Evolutionary conservation across 345 rosid genomes (phyloP).

Genomic region (Eucalyptus cloeziana): DNA sequence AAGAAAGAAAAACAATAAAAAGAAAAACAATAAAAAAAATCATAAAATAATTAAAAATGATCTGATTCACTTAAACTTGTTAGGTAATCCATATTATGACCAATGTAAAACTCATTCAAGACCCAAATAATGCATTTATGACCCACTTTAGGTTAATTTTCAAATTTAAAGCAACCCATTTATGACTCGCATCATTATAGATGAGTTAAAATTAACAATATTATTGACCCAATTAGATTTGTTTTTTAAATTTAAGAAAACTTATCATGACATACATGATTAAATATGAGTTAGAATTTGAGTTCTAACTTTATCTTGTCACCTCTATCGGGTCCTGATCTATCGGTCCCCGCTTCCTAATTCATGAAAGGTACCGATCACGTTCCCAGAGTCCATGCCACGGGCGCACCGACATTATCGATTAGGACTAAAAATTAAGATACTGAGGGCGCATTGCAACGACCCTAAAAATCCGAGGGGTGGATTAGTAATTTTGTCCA

Average conservation of each 20-base stretch:
- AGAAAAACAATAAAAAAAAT: too few relatives aligned
- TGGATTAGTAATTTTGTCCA: not conserved
- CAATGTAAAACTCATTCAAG: not conserved
- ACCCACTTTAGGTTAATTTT: not conserved
- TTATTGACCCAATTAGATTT: too few relatives aligned
- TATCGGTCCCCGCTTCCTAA: too few relatives aligned
- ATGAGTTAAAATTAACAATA: not conserved
- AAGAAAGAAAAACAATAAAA: rapidly evolving
- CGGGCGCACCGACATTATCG: not conserved
- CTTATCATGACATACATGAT: not conserved
- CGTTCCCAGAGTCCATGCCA: not conserved
- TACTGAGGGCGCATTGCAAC: not conserved
- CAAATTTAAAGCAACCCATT: not conserved
- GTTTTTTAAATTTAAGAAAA: too few relatives aligned
- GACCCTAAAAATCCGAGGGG: not conserved
- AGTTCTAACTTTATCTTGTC: not conserved
- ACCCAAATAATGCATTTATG: not conserved
- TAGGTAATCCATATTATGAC: not conserved
- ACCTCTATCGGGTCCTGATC: not conserved
- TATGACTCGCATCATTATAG: not conserved
- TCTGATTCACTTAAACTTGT: rapidly evolving
- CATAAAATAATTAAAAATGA: too few relatives aligned
- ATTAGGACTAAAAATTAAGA: not conserved
- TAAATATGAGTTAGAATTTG: too few relatives aligned
- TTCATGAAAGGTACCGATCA: not conserved